These are phyloP conservation scores for Penicillium verrucosum DNA, from an alignment of 2,329 filamentous ascomycete genomes.

Conservation along the genomic window DNA sequence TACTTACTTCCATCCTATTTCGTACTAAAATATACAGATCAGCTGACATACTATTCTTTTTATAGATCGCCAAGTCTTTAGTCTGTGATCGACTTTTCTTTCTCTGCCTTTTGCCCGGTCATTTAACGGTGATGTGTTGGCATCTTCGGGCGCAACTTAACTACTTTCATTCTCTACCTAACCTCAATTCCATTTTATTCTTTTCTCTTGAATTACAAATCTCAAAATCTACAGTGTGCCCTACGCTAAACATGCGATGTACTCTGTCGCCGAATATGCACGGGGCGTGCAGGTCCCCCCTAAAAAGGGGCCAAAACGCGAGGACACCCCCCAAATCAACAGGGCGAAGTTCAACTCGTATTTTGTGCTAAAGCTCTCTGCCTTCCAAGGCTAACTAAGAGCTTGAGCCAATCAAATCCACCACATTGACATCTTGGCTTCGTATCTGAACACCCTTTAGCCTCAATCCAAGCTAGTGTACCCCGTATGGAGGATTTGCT, in stretches of 20 bases:
- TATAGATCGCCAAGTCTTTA: neutral
- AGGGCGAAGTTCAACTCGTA: neutral
- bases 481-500: neutral
- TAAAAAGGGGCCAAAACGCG: neutral
- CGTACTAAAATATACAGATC: neutral
- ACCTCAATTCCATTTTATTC: neutral
- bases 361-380: neutral
- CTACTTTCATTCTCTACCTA: neutral
- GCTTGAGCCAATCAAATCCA: neutral
- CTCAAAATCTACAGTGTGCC: neutral
- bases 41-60: neutral
- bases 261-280: neutral
- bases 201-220: neutral
- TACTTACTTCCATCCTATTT: neutral
- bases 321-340: neutral
- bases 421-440: neutral
- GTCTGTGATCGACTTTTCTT: neutral
- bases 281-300: neutral
- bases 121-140: slow-evolving; percentile 7
- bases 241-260: neutral
- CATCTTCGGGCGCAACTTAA: slow-evolving; percentile 3
- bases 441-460: slow-evolving; percentile 1
- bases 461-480: neutral
- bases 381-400: neutral
- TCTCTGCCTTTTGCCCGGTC: neutral